Conservation (phyloP, 2,329 filamentous ascomycete species). For the Colletotrichum lentis region DNA sequence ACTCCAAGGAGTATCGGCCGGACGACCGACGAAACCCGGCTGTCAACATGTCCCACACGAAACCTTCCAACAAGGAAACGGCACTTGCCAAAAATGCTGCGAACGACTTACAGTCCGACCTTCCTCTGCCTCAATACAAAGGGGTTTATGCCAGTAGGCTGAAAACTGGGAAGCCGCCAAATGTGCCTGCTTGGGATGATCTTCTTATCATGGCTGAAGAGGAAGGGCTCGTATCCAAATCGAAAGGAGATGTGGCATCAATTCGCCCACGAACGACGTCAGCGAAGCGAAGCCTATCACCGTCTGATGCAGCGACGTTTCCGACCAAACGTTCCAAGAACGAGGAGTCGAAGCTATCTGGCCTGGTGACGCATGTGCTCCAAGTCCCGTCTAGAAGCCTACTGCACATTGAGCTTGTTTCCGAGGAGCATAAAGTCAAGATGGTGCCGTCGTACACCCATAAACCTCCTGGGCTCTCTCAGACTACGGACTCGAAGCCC, state of each 20-base stretch:
- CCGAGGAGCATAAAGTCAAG: constrained; percentile 2
- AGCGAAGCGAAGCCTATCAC: constrained; percentile 20
- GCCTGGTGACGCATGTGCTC: neutral
- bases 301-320: neutral
- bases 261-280: neutral
- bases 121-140: constrained; percentile 24
- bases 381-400: neutral
- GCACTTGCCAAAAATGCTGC: constrained; percentile 14
- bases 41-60: neutral
- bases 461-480: constrained; percentile 18
- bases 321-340: constrained; percentile 19
- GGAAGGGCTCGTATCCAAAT: constrained; percentile 50
- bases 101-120: constrained; percentile 39
- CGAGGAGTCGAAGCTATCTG: neutral
- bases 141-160: constrained; percentile 57
- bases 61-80: neutral
- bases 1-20: neutral
- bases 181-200: constrained; percentile 49
- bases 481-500: constrained; percentile 19
- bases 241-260: neutral
- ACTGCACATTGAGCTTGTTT: neutral
- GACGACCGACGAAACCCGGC: neutral
- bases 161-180: constrained; percentile 48
- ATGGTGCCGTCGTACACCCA: constrained; percentile 21
- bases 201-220: constrained; percentile 54